Conservation (phyloP, 495 filamentous ascomycete genomes). For the Neurospora intermedia region DNA sequence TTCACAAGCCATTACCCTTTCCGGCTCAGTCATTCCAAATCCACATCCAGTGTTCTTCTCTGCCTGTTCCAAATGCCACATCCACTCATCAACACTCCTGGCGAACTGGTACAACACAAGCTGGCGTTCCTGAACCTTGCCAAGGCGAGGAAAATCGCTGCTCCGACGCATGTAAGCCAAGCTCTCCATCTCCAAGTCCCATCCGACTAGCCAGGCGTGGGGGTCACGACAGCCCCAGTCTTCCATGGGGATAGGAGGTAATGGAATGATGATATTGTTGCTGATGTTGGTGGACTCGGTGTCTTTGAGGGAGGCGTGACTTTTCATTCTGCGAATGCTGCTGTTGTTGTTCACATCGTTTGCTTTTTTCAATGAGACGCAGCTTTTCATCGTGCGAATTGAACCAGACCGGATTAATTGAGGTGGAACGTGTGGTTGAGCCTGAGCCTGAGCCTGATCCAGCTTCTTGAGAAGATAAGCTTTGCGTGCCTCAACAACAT, state of each 20-base stretch:
- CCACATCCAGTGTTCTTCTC: background rate
- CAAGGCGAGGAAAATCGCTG: background rate
- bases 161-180: background rate
- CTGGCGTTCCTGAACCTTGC: background rate
- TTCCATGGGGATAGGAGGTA: background rate
- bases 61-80: background rate
- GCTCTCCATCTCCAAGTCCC: background rate
- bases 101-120: background rate
- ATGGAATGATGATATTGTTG: background rate
- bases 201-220: background rate
- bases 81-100: background rate
- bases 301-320: background rate
- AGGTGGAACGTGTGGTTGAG: background rate
- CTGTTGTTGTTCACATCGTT: background rate
- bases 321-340: background rate
- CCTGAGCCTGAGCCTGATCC: background rate
- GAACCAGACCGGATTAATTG: background rate
- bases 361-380: background rate
- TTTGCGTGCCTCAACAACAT: background rate
- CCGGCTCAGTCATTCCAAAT: background rate
- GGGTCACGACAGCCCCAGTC: background rate
- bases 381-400: background rate
- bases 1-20: too few relatives aligned
- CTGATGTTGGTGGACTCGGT: background rate
- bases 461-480: background rate